A percentile compares a stretch with the other conserved stretches of the same genome.
These are phyloP conservation scores for Microsporum audouinii DNA, from an alignment of 2,329 filamentous ascomycete species.

Conservation along the genomic window DNA sequence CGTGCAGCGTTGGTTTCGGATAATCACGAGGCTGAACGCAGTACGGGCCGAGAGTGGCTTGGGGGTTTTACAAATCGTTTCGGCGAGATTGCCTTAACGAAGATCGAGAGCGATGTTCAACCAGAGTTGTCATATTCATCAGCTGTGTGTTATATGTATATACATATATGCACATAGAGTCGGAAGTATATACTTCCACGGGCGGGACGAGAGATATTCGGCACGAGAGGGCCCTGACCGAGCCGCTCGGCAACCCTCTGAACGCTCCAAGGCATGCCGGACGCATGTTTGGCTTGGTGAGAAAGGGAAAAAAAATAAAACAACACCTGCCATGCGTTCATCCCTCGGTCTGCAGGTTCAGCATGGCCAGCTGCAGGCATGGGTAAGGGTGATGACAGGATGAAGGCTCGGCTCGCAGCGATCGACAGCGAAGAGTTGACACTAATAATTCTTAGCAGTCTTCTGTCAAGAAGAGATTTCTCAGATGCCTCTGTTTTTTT, in stretches of 20 bases:
- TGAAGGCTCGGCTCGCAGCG: slow-evolving; percentile 3
- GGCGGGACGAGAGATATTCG: neutral
- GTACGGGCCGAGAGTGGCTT: neutral
- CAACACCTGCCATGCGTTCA: neutral
- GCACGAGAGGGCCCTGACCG: neutral
- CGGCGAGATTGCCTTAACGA: neutral
- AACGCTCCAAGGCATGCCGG: neutral
- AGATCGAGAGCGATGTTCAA: neutral
- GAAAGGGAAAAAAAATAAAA: no score
- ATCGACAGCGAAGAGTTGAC: neutral
- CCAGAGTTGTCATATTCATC: no score
- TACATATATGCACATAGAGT: neutral
- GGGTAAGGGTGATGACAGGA: neutral
- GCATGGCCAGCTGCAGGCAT: neutral
- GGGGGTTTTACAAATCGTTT: neutral
- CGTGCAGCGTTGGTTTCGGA: neutral
- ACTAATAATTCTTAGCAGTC: neutral
- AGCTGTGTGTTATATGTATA: no score
- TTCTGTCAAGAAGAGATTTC: neutral
- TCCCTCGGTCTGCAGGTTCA: neutral
- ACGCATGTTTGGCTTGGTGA: neutral
- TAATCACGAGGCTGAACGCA: neutral
- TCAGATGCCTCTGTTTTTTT: neutral
- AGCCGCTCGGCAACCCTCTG: neutral
- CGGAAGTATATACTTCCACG: neutral